Evolutionary conservation across 208 protist genomes (phyloP).

Genomic region (Crithidia bombi): DNA sequence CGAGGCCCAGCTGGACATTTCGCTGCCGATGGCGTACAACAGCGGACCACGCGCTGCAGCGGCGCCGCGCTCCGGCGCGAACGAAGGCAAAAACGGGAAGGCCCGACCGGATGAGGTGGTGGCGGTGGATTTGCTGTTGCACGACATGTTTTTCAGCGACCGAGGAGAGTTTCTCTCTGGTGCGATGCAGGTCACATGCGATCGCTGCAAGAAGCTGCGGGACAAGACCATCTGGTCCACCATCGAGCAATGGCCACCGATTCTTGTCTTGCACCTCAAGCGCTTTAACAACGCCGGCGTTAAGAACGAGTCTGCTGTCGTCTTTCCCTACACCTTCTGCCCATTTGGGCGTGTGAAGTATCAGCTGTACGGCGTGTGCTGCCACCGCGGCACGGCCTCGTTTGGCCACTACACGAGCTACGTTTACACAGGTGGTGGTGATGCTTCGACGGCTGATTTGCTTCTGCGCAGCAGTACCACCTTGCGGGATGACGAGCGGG

Average conservation of each 20-base stretch:
- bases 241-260: constrained; percentile 66
- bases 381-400: constrained; percentile 67
- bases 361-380: constrained; percentile 72
- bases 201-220: constrained; percentile 60
- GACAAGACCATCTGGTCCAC: constrained; percentile 49
- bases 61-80: neutral
- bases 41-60: constrained; percentile 8
- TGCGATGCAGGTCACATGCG: constrained; percentile 66
- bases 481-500: neutral
- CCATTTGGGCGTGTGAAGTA: constrained; percentile 49
- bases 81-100: neutral
- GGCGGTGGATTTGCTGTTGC: constrained; percentile 50
- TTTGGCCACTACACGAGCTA: constrained; percentile 88
- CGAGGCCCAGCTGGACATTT: constrained; percentile 81
- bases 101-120: constrained; percentile 5
- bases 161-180: constrained; percentile 56
- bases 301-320: constrained; percentile 62
- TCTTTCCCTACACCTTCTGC: constrained; percentile 65
- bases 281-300: constrained; percentile 66
- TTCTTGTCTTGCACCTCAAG: constrained; percentile 84
- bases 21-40: constrained; percentile 58
- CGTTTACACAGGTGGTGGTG: constrained; percentile 44
- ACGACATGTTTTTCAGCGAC: constrained; percentile 56
- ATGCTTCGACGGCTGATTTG: constrained; percentile 5
- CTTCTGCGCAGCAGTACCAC: neutral